phyloP scores from a whole-genome alignment of 805 yeast genomes.

The Wickerhamiella azyma region DNA sequence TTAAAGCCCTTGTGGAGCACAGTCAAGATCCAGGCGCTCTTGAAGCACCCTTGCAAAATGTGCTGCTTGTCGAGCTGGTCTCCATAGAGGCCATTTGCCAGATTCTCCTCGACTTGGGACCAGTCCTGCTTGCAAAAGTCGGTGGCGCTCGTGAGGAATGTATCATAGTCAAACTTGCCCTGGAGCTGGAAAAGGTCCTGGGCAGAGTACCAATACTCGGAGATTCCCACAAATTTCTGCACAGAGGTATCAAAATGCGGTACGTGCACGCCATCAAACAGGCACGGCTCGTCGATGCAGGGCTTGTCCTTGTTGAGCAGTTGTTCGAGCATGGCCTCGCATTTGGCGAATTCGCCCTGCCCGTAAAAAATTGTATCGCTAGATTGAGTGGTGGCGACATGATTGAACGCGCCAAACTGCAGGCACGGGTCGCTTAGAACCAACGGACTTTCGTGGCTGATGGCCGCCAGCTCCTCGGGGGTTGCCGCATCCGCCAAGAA shows the following conservation, averaged over 20 bases:
- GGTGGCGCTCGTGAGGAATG: conserved; percentile 51
- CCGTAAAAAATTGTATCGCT: conserved; percentile 40
- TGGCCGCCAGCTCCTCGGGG: conserved; percentile 8
- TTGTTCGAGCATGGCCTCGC: conserved; percentile 62
- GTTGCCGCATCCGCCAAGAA: conserved; percentile 25
- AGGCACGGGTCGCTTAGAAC: conserved; percentile 62
- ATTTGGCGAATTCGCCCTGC: conserved; percentile 62
- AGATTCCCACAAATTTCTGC: conserved; percentile 82
- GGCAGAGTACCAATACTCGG: conserved; percentile 96
- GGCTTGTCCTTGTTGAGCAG: conserved; percentile 64
- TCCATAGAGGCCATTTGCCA: conserved; percentile 39
- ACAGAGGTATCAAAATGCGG: conserved; percentile 69
- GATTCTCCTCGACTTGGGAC: conserved; percentile 36
- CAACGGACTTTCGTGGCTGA: conserved; percentile 12
- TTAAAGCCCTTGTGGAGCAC: conserved; percentile 86
- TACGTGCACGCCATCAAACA: conserved; percentile 90
- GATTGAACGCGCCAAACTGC: conserved; percentile 38
- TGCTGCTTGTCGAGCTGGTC: conserved; percentile 42
- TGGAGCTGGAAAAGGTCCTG: conserved; percentile 81
- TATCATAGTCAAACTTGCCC: conserved; percentile 69
- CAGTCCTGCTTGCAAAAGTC: conserved; percentile 69
- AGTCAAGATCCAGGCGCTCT: conserved; percentile 87
- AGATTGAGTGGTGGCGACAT: conserved; percentile 2
- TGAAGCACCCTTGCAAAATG: conserved; percentile 72
- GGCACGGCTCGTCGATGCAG: conserved; percentile 77